Percentiles rank a stretch among this genome's conserved stretches.
Evolutionary conservation across 257 asterid genomes (phyloP).

Genomic region (Solanum virginianum): DNA sequence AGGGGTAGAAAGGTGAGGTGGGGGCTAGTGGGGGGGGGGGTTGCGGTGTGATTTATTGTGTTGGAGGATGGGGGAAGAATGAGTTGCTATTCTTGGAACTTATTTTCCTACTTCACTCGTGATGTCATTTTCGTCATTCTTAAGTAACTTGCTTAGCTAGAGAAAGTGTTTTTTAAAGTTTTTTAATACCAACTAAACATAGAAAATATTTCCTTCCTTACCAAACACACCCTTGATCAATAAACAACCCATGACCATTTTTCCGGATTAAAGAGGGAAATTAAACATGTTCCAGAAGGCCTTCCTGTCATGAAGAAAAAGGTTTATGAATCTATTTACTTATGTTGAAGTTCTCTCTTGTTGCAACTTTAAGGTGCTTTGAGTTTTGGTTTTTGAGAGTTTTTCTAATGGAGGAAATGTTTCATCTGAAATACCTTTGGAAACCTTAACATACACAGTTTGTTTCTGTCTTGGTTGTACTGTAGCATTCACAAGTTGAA

Average conservation of each 20-base stretch:
- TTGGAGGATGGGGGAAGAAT: not conserved
- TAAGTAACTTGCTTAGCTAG: not conserved
- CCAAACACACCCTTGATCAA: not conserved
- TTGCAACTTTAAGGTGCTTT: not conserved
- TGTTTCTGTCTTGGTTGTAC: not conserved
- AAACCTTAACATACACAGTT: not conserved
- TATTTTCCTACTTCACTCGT: not conserved
- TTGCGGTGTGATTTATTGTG: not conserved
- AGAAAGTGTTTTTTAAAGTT: not conserved
- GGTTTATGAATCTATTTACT: not conserved
- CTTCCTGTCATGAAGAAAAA: not conserved
- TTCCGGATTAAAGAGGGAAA: not conserved
- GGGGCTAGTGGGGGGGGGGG: not conserved
- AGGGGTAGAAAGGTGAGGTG: not conserved
- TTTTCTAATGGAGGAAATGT: not conserved
- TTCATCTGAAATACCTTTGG: not conserved
- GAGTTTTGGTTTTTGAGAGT: not conserved
- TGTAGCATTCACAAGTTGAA: not conserved
- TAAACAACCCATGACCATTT: not conserved
- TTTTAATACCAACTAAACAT: not conserved
- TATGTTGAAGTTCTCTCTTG: not conserved
- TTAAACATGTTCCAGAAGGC: not conserved
- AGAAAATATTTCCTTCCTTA: not conserved
- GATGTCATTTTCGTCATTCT: not conserved
- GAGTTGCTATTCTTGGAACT: not conserved